phyloP scores from a whole-genome alignment of 176 grass and related monocot species.

The Oryza brachyantha region DNA sequence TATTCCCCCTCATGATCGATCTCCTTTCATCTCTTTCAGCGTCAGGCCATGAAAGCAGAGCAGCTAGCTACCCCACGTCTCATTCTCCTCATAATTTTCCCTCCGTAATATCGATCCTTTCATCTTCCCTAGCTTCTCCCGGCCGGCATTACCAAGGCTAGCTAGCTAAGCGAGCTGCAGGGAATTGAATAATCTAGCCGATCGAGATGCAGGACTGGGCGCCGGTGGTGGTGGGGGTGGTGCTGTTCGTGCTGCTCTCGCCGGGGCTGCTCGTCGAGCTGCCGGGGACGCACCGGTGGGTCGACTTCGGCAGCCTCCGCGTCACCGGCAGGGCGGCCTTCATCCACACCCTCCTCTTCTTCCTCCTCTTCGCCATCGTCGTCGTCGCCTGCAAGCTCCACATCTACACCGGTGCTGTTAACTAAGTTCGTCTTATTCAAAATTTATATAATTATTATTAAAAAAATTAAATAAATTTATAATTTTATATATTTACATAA shows the following conservation, averaged over 20 bases:
- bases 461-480: no score
- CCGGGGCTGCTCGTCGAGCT: slow-evolving; percentile 72
- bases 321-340: slow-evolving; percentile 58
- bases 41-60: not conserved
- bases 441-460: no score
- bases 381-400: slow-evolving; percentile 54
- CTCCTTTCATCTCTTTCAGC: not conserved
- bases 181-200: no score
- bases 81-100: not conserved
- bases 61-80: not conserved
- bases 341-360: slow-evolving; percentile 79
- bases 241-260: slow-evolving; percentile 64
- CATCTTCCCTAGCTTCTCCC: no score
- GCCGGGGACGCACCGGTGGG: slow-evolving; percentile 44
- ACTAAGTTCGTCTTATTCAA: no score
- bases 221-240: slow-evolving; percentile 67
- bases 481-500: no score
- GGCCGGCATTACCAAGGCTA: no score
- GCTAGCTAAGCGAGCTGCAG: no score
- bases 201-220: slow-evolving; percentile 64
- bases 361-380: slow-evolving; percentile 56
- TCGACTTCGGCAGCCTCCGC: slow-evolving; percentile 64
- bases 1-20: not conserved
- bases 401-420: slow-evolving; percentile 55
- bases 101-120: no score